Conservation (phyloP, 208 protist species). For the Crithidia expoeki region DNA sequence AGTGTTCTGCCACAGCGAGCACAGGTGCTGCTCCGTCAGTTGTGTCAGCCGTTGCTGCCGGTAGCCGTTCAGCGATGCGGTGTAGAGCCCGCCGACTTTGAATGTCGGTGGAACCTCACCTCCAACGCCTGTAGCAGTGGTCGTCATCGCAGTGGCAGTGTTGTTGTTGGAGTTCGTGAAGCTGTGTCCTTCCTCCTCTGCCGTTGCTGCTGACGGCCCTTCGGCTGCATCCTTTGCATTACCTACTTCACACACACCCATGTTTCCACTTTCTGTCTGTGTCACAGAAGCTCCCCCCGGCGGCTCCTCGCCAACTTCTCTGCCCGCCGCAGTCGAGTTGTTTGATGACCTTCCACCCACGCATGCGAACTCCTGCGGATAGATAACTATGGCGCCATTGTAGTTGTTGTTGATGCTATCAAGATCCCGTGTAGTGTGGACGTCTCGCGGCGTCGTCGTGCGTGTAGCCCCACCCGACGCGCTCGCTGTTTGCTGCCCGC, state of each 20-base stretch:
- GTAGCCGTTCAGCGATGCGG: constrained; percentile 27
- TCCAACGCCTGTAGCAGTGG: neutral
- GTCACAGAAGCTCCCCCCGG: neutral
- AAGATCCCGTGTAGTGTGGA: neutral
- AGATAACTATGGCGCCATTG: too few species aligned
- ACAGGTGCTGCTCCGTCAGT: constrained; percentile 33
- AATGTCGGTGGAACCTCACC: neutral
- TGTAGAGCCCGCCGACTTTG: constrained; percentile 31
- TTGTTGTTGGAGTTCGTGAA: too few species aligned
- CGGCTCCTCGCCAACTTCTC: neutral
- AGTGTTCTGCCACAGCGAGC: constrained; percentile 24
- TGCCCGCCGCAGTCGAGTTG: neutral
- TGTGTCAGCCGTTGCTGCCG: constrained; percentile 33
- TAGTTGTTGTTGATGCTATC: neutral
- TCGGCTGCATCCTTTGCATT: neutral
- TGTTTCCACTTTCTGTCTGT: neutral
- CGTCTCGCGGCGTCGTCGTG: neutral
- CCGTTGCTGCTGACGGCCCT: neutral
- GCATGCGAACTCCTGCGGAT: neutral
- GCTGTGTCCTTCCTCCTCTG: too few species aligned
- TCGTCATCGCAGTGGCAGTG: too few species aligned
- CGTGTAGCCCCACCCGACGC: neutral
- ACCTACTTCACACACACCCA: neutral
- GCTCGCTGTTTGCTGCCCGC: neutral
- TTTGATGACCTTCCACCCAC: neutral